Evolutionary conservation across 352 stramenopile species (phyloP).

Genomic region (Globisporangium perplexum): DNA sequence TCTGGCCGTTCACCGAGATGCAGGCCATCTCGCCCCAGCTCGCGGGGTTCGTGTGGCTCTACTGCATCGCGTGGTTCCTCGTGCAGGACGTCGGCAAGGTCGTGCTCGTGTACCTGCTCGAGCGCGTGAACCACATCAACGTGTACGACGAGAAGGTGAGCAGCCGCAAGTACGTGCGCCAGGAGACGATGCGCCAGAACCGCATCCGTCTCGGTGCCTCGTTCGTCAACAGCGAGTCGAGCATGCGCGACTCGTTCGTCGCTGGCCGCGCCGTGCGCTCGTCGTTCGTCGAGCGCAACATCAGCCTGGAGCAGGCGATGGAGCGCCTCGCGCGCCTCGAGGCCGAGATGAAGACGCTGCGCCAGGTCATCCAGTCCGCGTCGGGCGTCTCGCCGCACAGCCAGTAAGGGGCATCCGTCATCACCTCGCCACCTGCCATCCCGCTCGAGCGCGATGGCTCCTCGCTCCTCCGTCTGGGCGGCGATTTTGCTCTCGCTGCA

Average conservation of each 20-base stretch:
- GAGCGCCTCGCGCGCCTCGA: slow-evolving; percentile 64
- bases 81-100: slow-evolving; percentile 84
- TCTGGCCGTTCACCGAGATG: slow-evolving; percentile 81
- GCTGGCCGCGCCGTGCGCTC: slow-evolving; percentile 58
- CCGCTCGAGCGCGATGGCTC: too few species aligned
- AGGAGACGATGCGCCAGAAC: slow-evolving; percentile 72
- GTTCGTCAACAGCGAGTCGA: slow-evolving; percentile 55
- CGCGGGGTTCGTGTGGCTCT: slow-evolving; percentile 84
- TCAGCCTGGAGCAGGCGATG: slow-evolving; percentile 70
- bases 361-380: slow-evolving; percentile 45
- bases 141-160: slow-evolving; percentile 51
- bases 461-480: too few species aligned
- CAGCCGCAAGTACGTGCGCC: slow-evolving; percentile 50
- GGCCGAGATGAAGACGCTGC: slow-evolving; percentile 58
- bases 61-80: slow-evolving; percentile 84
- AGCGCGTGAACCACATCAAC: slow-evolving; percentile 52
- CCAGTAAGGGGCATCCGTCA: slow-evolving; percentile 1
- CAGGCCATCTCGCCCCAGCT: slow-evolving; percentile 73
- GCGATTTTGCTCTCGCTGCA: too few species aligned
- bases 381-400: slow-evolving; percentile 7
- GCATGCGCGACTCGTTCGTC: slow-evolving; percentile 75
- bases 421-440: too few species aligned
- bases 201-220: slow-evolving; percentile 69
- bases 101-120: slow-evolving; percentile 50
- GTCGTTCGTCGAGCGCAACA: slow-evolving; percentile 47